Base-by-base conservation (phyloP, 129 eudicot genomes). In the Escallonia rubra region DNA sequence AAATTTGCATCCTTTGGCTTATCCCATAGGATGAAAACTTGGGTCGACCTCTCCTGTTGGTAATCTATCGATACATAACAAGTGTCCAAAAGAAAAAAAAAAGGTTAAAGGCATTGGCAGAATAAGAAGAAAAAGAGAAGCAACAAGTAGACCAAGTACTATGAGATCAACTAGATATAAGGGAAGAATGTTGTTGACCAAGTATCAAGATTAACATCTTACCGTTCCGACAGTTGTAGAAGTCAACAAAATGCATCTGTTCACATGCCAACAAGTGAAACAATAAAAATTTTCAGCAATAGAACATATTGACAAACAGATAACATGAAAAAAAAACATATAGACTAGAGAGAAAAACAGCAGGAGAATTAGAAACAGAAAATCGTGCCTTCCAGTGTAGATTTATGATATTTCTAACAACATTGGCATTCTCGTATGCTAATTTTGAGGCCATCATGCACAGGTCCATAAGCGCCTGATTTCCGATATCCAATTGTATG, bases 221-320 rank as follows among this genome's bases (percentile, higher is more conserved):
- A 93, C 98, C 98, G 76, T 93, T 93, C 98, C 98, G 89, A 64
- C 96, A 86, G 78, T 84, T 75, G 82, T 89, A 93, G 88, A 93
- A 93, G 83, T 82, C 96, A 69, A 89, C 86, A 69, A 89, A 89
- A 70, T 86, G 95, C 98, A 93, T 89, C 96, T 92, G 91, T 63
- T 42, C 49, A 64, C 49, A 64, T 38, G 7, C 5, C 66, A 68
- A 10, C 57, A 43, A 8, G 4, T 6, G 38, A 14, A 41, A 51
- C 76, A 72, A 57, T 59, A 43, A 69, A 12, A n/a, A 47, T 54
- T 51, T 41, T 41, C 39, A 13, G 12, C 51, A 45, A 61, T 5
- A 59, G 34, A 52, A 10, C 48, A 34, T 23, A 63, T 57, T n/a
- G 11, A 23, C 40, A 68, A 45, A 45, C 59, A 14, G 10, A 15